Evolutionary conservation across 805 yeast species (phyloP).

Genomic region (Alloascoidea africana): DNA sequence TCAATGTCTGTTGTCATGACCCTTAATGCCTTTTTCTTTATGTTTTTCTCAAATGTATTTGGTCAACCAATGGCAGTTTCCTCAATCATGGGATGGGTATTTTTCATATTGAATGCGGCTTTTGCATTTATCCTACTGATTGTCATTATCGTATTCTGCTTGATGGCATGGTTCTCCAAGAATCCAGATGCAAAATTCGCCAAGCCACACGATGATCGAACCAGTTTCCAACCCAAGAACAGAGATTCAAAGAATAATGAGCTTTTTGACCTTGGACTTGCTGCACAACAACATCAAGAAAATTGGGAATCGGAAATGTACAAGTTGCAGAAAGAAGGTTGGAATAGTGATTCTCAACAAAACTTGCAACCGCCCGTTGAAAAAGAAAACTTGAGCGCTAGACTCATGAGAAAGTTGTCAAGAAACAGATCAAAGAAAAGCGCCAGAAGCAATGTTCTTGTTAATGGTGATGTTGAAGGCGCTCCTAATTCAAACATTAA

Average conservation of each 20-base stretch:
- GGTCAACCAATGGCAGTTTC: conserved; percentile 67
- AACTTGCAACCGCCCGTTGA: neutral
- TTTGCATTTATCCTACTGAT: conserved; percentile 63
- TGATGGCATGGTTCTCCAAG: conserved; percentile 52
- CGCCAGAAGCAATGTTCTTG: too few relatives aligned
- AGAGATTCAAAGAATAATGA: conserved; percentile 18
- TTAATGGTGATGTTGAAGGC: too few relatives aligned
- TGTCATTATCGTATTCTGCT: conserved; percentile 50
- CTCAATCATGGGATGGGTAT: conserved; percentile 85
- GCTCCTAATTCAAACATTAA: too few relatives aligned
- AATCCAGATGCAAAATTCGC: conserved; percentile 83
- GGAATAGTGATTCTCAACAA: neutral
- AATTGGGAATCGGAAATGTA: conserved; percentile 56
- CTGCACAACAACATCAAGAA: conserved; percentile 69
- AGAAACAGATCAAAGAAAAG: neutral
- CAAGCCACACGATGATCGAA: conserved; percentile 85
- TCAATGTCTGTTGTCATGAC: conserved; percentile 57
- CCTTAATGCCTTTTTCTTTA: conserved; percentile 68
- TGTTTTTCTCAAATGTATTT: conserved; percentile 75
- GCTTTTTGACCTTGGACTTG: conserved; percentile 57
- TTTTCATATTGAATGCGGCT: conserved; percentile 80
- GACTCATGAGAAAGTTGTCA: conserved; percentile 1
- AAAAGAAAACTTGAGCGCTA: neutral
- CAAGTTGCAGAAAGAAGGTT: neutral
- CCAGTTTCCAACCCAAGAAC: conserved; percentile 52